Evolutionary conservation across 192 early-diverging fungal species (phyloP).

Genomic region (Rhizophagus sp.): DNA sequence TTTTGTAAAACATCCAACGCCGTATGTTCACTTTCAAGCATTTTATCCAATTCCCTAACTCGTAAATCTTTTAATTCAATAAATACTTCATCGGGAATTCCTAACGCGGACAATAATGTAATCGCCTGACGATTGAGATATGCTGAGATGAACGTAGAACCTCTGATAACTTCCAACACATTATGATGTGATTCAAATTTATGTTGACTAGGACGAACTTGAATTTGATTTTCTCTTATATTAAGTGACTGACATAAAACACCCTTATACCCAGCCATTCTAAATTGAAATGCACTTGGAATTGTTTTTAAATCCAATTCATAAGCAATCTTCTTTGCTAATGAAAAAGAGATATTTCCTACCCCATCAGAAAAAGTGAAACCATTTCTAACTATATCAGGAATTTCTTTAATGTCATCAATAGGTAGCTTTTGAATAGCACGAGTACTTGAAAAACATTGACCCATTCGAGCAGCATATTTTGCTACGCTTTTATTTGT

Average conservation of each 20-base stretch:
- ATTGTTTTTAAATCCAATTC: slow-evolving; percentile 38
- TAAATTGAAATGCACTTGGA: slow-evolving; percentile 72
- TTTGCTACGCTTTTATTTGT: slow-evolving; percentile 66
- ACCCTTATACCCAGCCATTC: slow-evolving; percentile 68
- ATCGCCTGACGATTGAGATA: slow-evolving; percentile 71
- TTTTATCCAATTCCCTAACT: slow-evolving; percentile 40
- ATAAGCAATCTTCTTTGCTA: slow-evolving; percentile 49
- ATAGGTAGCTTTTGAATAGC: slow-evolving; percentile 45
- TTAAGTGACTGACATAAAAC: slow-evolving; percentile 45
- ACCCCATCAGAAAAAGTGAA: slow-evolving; percentile 76
- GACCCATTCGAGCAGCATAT: slow-evolving; percentile 69
- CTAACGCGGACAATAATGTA: slow-evolving; percentile 55
- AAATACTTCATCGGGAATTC: slow-evolving; percentile 58
- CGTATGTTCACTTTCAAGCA: slow-evolving; percentile 37
- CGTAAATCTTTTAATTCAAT: slow-evolving; percentile 47
- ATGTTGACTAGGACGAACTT: slow-evolving; percentile 56
- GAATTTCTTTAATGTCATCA: slow-evolving; percentile 47
- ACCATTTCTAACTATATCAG: slow-evolving; percentile 59
- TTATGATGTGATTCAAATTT: slow-evolving; percentile 58
- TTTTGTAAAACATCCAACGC: slow-evolving; percentile 41
- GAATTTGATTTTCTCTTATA: slow-evolving; percentile 37
- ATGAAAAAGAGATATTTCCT: slow-evolving; percentile 55
- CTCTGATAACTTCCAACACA: slow-evolving; percentile 61
- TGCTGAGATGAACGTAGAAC: slow-evolving; percentile 48
- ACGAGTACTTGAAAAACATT: slow-evolving; percentile 72